phyloP scores from a whole-genome alignment of 2,329 filamentous ascomycete genomes.

The Monosporascus ibericus region DNA sequence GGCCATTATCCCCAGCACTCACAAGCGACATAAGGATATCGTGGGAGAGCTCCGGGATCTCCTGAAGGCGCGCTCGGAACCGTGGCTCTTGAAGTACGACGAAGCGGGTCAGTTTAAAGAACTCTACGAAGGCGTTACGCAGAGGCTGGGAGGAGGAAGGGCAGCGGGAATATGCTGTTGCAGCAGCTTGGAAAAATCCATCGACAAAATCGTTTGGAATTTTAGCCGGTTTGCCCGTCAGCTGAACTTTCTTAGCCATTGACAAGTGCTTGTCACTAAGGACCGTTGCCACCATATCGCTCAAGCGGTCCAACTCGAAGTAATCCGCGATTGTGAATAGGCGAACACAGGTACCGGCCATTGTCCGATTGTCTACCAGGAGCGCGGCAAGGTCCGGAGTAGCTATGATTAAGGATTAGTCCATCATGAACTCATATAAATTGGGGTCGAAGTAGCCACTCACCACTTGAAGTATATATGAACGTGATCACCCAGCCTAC shows the following conservation, averaged over 20 bases:
- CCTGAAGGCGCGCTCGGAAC: not conserved
- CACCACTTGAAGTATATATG: conserved; percentile 5
- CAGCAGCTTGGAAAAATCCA: not conserved
- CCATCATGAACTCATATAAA: too few species aligned
- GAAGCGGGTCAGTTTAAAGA: not conserved
- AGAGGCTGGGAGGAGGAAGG: not conserved
- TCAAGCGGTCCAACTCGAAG: not conserved
- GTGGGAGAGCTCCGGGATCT: not conserved
- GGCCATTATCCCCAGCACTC: not conserved
- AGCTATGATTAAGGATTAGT: too few species aligned
- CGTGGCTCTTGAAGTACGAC: not conserved
- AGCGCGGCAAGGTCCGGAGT: not conserved
- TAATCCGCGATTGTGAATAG: not conserved
- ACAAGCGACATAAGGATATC: not conserved
- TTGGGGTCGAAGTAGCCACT: too few species aligned
- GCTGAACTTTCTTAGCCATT: not conserved
- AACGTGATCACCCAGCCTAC: conserved; percentile 3
- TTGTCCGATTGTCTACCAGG: not conserved
- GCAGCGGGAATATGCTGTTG: not conserved
- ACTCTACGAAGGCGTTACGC: not conserved
- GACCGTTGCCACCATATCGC: not conserved
- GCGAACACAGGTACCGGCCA: not conserved
- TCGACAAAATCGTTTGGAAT: not conserved
- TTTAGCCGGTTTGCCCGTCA: accelerated
- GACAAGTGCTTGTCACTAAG: not conserved